Evolutionary conservation across 116 monocot genomes (phyloP).

Genomic region (Dioscorea cayenensis): DNA sequence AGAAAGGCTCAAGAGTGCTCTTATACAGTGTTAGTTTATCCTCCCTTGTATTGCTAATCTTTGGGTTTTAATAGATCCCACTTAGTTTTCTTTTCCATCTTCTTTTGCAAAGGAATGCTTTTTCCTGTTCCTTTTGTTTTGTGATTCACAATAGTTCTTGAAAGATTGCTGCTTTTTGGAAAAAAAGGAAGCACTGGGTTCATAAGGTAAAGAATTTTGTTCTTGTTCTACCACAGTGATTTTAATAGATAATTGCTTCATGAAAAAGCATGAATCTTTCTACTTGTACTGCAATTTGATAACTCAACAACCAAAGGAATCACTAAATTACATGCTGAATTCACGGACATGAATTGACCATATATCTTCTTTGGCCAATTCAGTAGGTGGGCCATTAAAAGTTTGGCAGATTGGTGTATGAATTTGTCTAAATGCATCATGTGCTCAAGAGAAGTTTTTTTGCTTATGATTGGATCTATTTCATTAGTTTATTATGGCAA

Average conservation of each 20-base stretch:
- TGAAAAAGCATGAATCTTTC: not conserved
- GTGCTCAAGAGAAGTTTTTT: not conserved
- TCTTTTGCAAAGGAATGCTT: not conserved
- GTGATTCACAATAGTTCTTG: no score
- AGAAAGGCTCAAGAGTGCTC: not conserved
- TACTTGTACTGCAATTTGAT: not conserved
- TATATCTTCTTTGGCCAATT: not conserved
- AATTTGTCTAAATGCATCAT: not conserved
- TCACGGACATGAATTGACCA: not conserved
- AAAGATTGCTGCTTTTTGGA: no score
- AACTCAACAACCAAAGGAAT: not conserved
- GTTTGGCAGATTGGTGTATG: not conserved
- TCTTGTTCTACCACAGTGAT: not conserved
- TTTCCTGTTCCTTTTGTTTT: not conserved
- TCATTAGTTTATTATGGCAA: not conserved
- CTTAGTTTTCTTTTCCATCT: not conserved
- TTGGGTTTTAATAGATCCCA: no score
- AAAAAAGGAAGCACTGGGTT: not conserved
- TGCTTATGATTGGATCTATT: not conserved
- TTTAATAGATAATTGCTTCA: not conserved
- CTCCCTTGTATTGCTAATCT: not conserved
- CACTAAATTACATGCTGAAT: not conserved
- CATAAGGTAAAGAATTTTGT: constrained; percentile 2
- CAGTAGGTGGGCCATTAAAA: not conserved
- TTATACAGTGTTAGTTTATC: not conserved